Evolutionary conservation across 106 monocot species (phyloP), one percentile per base, ranked within the genome.

Genomic region (Dioscorea zingiberensis): DNA sequence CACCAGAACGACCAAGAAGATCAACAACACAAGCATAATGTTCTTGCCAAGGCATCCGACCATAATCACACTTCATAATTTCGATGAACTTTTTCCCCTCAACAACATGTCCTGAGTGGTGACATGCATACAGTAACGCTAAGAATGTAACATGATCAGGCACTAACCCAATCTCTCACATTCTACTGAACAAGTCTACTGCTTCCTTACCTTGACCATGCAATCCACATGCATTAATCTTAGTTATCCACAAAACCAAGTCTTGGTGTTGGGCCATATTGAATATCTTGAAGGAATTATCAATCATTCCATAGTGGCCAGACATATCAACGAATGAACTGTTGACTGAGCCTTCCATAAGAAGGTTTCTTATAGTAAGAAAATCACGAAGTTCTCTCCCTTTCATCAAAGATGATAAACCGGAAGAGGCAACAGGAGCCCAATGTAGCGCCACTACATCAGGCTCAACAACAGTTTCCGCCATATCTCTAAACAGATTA

Each of bases 1-100:
- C 67, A 25, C 91, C 91, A 18, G 85, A 78, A 18, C 94, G 80
- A 12, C 90, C 85, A 65, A 94, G 81, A 60, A 94, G 75, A 73
- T 94, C 91, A 65, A 91, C 90, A 5, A 83, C 44, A 25, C 87
- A 88, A 28, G 83, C 85, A 73, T 84, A 92, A 49, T 98, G 97
- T 18, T 92, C 92, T 13, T 79, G 75, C 92, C 97, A 92, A 29
- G 92, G 88, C 5, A 84, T 74, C 24, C 86, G 74, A 17, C 24
- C 45, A 54, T 82, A 79, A 1, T 67, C 58, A 17, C 22, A 38
- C 57, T 48, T 72, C 87, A 87, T 87, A 24, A 65, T 53, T 4
- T 84, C 67, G 3, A 84, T 63, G 62, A 54, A 82, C 3, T 13
- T 7, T 47, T 73, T 82, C 15, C 87, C 91, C 47, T 87, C 76